These are phyloP conservation scores for Candida cerambycidarum DNA, from an alignment of 805 yeast genomes.

Conservation along the genomic window DNA sequence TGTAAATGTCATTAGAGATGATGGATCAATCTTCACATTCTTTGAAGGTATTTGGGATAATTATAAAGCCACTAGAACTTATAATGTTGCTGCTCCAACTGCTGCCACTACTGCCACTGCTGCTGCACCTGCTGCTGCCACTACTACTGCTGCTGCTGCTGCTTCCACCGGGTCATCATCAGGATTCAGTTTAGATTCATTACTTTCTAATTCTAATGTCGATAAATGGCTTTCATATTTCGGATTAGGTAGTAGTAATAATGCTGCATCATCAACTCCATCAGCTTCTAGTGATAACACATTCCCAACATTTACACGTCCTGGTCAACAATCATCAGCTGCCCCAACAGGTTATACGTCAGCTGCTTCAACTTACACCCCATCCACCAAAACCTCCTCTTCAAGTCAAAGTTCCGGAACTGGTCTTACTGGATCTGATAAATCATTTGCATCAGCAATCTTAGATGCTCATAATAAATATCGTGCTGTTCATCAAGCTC, in stretches of 20 bases:
- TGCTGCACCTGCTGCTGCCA: constrained; percentile 13
- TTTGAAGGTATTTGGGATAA: constrained; percentile 2
- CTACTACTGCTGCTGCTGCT: constrained; percentile 8
- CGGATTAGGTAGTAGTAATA: constrained; percentile 8
- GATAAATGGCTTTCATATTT: constrained; percentile 12
- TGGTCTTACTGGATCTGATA: constrained; percentile 22
- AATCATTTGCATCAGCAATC: constrained; percentile 42
- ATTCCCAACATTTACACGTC: constrained; percentile 14
- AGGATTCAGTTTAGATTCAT: constrained; percentile 11
- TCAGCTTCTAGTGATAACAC: background rate
- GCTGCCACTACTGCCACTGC: constrained; percentile 11
- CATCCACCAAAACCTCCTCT: constrained; percentile 5
- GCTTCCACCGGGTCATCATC: constrained; percentile 8
- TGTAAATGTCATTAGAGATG: constrained; percentile 9
- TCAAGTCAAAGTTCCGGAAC: background rate
- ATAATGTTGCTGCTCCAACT: constrained; percentile 12
- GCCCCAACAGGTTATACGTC: constrained; percentile 11
- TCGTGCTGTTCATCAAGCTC: constrained; percentile 54
- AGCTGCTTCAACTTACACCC: background rate
- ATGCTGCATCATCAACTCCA: constrained; percentile 12
- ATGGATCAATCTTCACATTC: constrained; percentile 11
- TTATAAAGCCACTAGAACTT: constrained; percentile 1
- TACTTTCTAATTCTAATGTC: constrained; percentile 8
- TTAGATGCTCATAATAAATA: constrained; percentile 60
- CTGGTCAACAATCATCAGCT: background rate